Evolutionary conservation across 164 flowering plant species (phyloP).

Genomic region (Brasenia schreberi): DNA sequence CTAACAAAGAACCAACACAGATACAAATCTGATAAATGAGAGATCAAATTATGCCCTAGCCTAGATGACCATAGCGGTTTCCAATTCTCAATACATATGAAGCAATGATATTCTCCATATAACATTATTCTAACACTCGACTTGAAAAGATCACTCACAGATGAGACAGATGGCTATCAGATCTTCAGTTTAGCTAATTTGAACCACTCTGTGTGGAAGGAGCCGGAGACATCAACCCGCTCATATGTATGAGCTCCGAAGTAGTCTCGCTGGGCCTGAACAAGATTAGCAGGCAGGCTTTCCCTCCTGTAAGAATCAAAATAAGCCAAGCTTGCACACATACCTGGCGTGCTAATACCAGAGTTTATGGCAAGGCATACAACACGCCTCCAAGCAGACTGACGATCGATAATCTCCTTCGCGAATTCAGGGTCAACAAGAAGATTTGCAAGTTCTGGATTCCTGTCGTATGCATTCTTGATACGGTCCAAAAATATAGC

Average conservation of each 20-base stretch:
- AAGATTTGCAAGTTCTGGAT: constrained; percentile 46
- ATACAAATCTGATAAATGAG: background rate
- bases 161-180: background rate
- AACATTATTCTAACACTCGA: background rate
- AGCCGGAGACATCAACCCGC: constrained; percentile 42
- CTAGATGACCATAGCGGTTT: background rate
- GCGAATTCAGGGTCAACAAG: constrained; percentile 65
- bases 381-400: constrained; percentile 57
- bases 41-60: background rate
- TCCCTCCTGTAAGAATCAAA: constrained; percentile 52
- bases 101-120: background rate
- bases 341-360: constrained; percentile 58
- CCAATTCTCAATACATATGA: background rate
- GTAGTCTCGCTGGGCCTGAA: constrained; percentile 65
- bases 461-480: constrained; percentile 60
- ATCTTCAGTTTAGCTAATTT: constrained; percentile 33
- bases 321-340: constrained; percentile 60
- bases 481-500: constrained; percentile 59
- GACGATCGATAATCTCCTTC: constrained; percentile 50
- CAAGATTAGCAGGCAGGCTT: constrained; percentile 59
- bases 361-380: constrained; percentile 51
- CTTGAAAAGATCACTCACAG: background rate
- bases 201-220: constrained; percentile 74
- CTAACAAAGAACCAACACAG: background rate
- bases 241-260: constrained; percentile 79